Evolutionary conservation across 176 grass and related monocot genomes (phyloP), one percentile per base, ranked within the genome.

Genomic region (Zea luxurians): DNA sequence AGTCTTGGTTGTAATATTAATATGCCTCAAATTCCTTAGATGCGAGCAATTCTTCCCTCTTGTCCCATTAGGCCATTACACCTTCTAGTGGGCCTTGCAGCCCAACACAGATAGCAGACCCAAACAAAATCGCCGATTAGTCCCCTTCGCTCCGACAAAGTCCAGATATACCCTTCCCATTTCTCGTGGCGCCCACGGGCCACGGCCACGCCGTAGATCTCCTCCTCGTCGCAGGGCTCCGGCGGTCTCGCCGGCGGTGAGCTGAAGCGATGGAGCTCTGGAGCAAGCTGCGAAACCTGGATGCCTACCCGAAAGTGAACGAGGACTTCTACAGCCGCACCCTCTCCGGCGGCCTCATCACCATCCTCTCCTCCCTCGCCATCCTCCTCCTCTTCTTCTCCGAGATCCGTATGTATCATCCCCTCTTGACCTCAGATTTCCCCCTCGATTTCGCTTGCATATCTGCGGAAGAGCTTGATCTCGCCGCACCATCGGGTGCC

Each of bases 261-360:
- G 64, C 73, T 34, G 61, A 50, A 58, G 75, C 21, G 41, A 99
- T 99, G 96, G 96, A 99, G 81, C 82, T 99, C 50, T 86, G 87
- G 81, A 90, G 61, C 80, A 99, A 89, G 81, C 86, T 99, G 52
- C 80, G 90, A 64, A 99, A 85, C 66, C 86, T 99, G 55, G 96
- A 99, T 65, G 96, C 96, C 48, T 99, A 99, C 84, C 96, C 96
- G 10, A 99, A 99, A 88, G 93, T 99, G 65, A 99, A 99, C 76
- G 96, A 99, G 92, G 96, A 99, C 88, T 99, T 99, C 90, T 99
- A 99, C 86, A 95, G 86, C 81, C 90, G 96, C 61, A 89, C 92
- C 61, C 88, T 99, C 75, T 99, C 96, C 69, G 96, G 96, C 37
- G 92, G 96, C 44, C 84, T 99, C 70, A 95, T 99, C 83, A 99